phyloP scores from a whole-genome alignment of 1,139 yeast species.

The Zhuliangozyma parablackwelliae region DNA sequence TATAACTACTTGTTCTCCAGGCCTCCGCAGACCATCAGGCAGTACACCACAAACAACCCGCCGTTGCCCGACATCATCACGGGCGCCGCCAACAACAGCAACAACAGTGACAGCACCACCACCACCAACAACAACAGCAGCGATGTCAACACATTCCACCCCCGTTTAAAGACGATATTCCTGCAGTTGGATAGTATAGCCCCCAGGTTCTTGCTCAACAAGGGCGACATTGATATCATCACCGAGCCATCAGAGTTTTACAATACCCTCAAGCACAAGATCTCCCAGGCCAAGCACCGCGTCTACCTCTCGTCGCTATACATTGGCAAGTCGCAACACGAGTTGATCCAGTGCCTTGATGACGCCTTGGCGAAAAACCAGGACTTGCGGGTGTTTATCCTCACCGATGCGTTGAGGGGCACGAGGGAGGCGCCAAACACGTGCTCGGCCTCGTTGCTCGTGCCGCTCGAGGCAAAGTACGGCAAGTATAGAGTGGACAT shows the following conservation, averaged over 20 bases:
- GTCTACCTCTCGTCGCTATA: conserved; percentile 83
- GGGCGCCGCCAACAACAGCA: conserved; percentile 4
- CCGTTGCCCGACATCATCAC: conserved; percentile 10
- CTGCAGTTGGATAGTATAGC: conserved; percentile 62
- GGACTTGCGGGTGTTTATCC: conserved; percentile 61
- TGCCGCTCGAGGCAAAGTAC: conserved; percentile 60
- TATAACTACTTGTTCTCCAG: conserved; percentile 7
- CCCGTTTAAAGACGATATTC: conserved; percentile 45
- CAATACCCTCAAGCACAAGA: conserved; percentile 51
- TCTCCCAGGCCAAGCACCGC: conserved; percentile 49
- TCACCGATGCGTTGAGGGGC: conserved; percentile 87
- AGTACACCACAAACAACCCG: conserved; percentile 26
- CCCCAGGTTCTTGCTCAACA: conserved; percentile 60
- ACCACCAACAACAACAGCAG: conserved; percentile 1
- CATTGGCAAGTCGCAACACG: conserved; percentile 78
- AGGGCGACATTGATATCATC: conserved; percentile 62
- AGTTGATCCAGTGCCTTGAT: conserved; percentile 57
- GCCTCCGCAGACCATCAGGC: conserved; percentile 4
- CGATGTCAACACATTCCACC: conserved; percentile 33
- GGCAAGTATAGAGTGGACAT: conserved; percentile 72
- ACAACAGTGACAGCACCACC: not conserved
- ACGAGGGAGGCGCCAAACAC: conserved; percentile 82
- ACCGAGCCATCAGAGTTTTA: conserved; percentile 70
- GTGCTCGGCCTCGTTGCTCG: conserved; percentile 74
- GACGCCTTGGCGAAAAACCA: conserved; percentile 57